These are phyloP conservation scores for Favolaschia claudopus DNA, from an alignment of 768 basidiomycete species.

Conservation along the genomic window DNA sequence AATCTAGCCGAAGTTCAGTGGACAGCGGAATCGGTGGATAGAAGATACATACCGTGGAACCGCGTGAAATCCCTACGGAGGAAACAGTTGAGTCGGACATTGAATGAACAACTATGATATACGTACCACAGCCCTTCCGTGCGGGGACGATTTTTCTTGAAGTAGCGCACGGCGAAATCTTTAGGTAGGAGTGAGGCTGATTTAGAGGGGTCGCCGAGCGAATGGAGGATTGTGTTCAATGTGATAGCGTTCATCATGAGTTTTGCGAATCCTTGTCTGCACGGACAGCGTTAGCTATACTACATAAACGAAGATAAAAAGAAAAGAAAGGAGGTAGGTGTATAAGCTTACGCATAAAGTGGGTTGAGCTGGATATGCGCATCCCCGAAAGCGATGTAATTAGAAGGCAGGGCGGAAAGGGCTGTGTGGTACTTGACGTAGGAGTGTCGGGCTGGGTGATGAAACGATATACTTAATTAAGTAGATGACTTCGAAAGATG, in stretches of 20 bases:
- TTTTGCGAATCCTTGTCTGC: conserved; percentile 29
- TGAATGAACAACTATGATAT: neutral
- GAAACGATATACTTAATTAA: too few species aligned
- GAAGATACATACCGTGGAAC: neutral
- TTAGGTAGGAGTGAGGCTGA: neutral
- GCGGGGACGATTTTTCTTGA: neutral
- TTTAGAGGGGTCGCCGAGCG: too few species aligned
- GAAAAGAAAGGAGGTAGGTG: neutral
- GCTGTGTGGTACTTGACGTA: too few species aligned
- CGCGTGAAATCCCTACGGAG: conserved; percentile 7
- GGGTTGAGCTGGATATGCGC: conserved; percentile 23
- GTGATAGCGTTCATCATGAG: conserved; percentile 30
- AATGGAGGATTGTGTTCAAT: conserved; percentile 19
- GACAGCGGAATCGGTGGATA: too few species aligned
- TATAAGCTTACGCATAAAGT: conserved; percentile 23
- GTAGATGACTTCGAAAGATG: too few species aligned
- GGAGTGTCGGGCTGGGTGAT: too few species aligned
- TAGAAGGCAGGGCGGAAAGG: too few species aligned
- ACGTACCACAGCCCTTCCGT: conserved; percentile 14
- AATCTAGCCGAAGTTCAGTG: conserved; percentile 12
- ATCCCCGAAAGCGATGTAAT: too few species aligned
- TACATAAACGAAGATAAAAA: too few species aligned
- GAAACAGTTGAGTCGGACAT: neutral
- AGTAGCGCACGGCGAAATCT: neutral
- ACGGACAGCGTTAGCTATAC: too few species aligned